Conservation (phyloP, 305 asterid genomes). For the Lippia alba region DNA sequence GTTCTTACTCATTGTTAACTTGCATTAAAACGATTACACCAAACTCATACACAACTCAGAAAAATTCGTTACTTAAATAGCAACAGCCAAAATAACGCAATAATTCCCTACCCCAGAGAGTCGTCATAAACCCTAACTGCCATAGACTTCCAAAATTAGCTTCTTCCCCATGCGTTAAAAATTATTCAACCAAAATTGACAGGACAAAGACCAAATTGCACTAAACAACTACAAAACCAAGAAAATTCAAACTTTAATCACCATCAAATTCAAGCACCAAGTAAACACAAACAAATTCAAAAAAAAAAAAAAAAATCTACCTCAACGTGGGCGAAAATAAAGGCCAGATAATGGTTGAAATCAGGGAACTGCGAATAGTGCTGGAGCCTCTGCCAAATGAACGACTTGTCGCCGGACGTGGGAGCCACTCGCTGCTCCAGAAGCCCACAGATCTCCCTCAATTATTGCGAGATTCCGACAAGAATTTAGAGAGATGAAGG, state of each 20-base stretch:
- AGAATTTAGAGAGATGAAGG: constrained; percentile 11
- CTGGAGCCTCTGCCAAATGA: constrained; percentile 85
- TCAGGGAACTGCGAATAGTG: constrained; percentile 95
- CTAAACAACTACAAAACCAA: constrained; percentile 22
- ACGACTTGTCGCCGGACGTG: constrained; percentile 75
- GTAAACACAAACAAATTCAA: constrained; percentile 11
- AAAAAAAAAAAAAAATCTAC: constrained; percentile 45
- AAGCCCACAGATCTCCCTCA: constrained; percentile 89
- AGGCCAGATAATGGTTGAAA: constrained; percentile 93
- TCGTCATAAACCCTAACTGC: constrained; percentile 29
- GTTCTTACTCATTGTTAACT: constrained; percentile 12
- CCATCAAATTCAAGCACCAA: neutral
- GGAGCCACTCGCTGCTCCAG: constrained; percentile 94
- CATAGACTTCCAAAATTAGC: constrained; percentile 11
- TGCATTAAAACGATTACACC: neutral
- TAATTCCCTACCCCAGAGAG: constrained; percentile 13
- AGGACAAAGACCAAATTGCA: neutral
- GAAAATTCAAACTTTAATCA: neutral
- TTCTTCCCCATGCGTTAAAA: neutral
- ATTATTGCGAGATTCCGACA: neutral
- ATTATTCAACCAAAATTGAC: constrained; percentile 20
- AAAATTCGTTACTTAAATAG: neutral
- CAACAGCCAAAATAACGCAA: constrained; percentile 2
- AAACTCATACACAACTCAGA: neutral
- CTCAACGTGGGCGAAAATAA: constrained; percentile 84